Percentiles rank a stretch among this genome's conserved stretches.
Evolutionary conservation across 78 protist genomes (phyloP).

Genomic region (Anaeramoeba flamelloides): DNA sequence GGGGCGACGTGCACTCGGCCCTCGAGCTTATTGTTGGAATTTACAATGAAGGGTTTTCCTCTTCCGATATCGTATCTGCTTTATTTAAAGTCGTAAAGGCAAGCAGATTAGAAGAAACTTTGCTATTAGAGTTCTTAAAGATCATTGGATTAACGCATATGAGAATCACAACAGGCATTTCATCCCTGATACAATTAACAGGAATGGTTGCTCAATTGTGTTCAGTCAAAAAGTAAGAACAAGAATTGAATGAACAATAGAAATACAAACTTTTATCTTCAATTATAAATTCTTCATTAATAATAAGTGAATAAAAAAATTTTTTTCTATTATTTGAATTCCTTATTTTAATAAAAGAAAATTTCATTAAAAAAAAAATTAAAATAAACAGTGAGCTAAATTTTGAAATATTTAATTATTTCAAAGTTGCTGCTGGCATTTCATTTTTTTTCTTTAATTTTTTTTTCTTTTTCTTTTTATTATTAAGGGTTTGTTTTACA

Average conservation of each 20-base stretch:
- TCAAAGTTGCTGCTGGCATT: too few relatives aligned
- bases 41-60: conserved; percentile 58
- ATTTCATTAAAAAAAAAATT: too few relatives aligned
- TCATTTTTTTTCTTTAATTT: too few relatives aligned
- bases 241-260: background rate
- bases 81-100: conserved; percentile 41
- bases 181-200: conserved; percentile 61
- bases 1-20: conserved; percentile 30
- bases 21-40: background rate
- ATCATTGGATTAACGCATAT: conserved; percentile 63
- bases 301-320: too few relatives aligned
- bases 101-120: background rate
- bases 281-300: background rate
- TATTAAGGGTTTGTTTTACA: too few relatives aligned
- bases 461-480: too few relatives aligned
- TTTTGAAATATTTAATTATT: too few relatives aligned
- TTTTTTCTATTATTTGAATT: too few relatives aligned
- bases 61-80: conserved; percentile 53
- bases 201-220: conserved; percentile 44
- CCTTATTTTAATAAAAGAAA: too few relatives aligned
- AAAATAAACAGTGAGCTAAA: too few relatives aligned
- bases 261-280: background rate
- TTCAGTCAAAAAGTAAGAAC: background rate
- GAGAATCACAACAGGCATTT: conserved; percentile 60
- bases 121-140: conserved; percentile 12